These are phyloP conservation scores for Polychaeton citri DNA, from an alignment of 2,329 filamentous ascomycete species.

Conservation along the genomic window DNA sequence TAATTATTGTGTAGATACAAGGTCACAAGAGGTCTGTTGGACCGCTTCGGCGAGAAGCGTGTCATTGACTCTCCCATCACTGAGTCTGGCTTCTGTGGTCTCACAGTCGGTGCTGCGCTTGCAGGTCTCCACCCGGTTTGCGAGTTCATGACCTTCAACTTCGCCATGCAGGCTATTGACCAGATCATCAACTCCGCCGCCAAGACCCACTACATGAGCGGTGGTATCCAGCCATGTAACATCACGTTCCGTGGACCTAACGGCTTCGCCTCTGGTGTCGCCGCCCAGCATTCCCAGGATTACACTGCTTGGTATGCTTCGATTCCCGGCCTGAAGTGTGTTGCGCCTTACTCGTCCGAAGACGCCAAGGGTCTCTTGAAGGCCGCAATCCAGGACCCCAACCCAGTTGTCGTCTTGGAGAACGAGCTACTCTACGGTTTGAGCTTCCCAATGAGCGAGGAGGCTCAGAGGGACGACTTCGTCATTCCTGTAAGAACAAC, in stretches of 20 bases:
- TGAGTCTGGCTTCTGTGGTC: constrained; percentile 86
- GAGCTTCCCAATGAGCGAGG: constrained; percentile 92
- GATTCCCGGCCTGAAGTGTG: constrained; percentile 94
- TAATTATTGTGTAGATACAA: constrained; percentile 89
- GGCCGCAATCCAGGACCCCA: constrained; percentile 94
- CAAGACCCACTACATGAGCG: constrained; percentile 99
- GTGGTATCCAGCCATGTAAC: constrained; percentile 98
- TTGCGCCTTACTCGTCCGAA: constrained; percentile 89
- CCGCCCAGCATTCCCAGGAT: constrained; percentile 96
- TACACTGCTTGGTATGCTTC: constrained; percentile 98
- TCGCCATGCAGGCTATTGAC: constrained; percentile 99
- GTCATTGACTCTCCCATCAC: constrained; percentile 98
- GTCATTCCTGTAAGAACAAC: constrained; percentile 56
- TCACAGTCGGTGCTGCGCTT: constrained; percentile 87
- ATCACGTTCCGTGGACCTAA: constrained; percentile 99
- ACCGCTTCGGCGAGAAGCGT: constrained; percentile 93
- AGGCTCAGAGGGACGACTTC: constrained; percentile 90
- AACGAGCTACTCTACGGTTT: constrained; percentile 72
- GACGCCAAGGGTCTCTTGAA: constrained; percentile 97
- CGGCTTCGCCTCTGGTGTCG: constrained; percentile 92
- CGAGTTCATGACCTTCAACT: constrained; percentile 99
- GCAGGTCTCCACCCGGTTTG: constrained; percentile 88
- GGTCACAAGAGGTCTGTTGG: constrained; percentile 92
- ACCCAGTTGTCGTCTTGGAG: constrained; percentile 67
- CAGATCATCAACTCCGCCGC: constrained; percentile 98